These are phyloP conservation scores for Reutealis trisperma DNA, from an alignment of 345 rosid genomes.

Conservation along the genomic window DNA sequence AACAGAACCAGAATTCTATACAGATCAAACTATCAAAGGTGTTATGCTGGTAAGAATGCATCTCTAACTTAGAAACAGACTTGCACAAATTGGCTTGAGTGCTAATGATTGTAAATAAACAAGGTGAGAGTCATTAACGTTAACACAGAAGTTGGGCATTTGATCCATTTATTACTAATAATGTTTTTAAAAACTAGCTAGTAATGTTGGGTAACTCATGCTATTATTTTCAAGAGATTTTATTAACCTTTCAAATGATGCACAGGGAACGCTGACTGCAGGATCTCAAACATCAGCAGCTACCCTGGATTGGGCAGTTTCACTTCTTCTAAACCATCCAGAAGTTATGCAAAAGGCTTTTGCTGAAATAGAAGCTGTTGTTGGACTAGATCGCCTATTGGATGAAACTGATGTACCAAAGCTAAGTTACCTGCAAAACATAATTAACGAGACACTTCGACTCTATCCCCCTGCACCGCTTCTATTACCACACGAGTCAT, in stretches of 20 bases:
- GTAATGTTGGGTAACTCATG: too few relatives aligned
- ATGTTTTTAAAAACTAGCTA: too few relatives aligned
- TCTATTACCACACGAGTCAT: neutral
- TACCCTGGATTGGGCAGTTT: neutral
- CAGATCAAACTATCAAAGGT: constrained; percentile 19
- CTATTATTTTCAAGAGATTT: neutral
- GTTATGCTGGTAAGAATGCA: constrained; percentile 3
- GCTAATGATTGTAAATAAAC: too few relatives aligned
- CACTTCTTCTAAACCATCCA: neutral
- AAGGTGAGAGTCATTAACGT: too few relatives aligned
- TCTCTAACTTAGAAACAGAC: too few relatives aligned
- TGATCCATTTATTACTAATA: too few relatives aligned
- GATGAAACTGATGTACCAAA: neutral
- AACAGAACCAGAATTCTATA: constrained; percentile 12
- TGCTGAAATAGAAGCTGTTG: neutral
- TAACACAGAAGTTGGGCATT: too few relatives aligned
- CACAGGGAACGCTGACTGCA: neutral
- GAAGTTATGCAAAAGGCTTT: neutral
- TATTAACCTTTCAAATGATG: neutral
- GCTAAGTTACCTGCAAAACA: neutral
- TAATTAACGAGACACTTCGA: neutral
- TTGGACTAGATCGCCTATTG: neutral
- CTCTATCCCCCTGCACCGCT: neutral
- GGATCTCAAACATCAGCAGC: neutral
- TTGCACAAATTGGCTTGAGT: too few relatives aligned